Evolutionary conservation across 2,329 filamentous ascomycete species (phyloP).

Genomic region (Trichoderma aggressivum): DNA sequence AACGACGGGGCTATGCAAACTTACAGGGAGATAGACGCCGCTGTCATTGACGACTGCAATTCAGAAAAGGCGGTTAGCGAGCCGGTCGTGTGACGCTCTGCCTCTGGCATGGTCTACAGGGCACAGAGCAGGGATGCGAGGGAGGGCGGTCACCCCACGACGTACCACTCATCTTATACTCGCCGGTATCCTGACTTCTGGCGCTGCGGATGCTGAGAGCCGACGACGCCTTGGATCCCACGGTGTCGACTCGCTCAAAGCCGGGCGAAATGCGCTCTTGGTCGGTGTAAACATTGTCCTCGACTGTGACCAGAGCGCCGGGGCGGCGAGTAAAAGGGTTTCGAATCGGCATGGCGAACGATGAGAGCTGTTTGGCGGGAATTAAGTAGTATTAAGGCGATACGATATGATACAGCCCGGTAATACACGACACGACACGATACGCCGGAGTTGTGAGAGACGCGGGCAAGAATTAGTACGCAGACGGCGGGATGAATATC

Average conservation of each 20-base stretch:
- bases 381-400: background rate
- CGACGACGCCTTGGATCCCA: constrained; percentile 60
- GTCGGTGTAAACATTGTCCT: constrained; percentile 52
- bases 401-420: background rate
- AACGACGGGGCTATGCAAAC: constrained; percentile 25
- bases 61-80: constrained; percentile 24
- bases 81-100: constrained; percentile 26
- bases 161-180: constrained; percentile 80
- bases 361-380: background rate
- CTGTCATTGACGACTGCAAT: constrained; percentile 86
- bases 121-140: constrained; percentile 20
- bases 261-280: constrained; percentile 35
- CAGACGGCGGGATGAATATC: background rate
- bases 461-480: background rate
- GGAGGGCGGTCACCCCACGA: constrained; percentile 20
- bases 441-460: background rate
- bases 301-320: constrained; percentile 42
- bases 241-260: constrained; percentile 61
- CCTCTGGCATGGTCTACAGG: background rate
- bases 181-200: constrained; percentile 61
- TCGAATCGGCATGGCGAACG: constrained; percentile 60
- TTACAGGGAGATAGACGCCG: constrained; percentile 88
- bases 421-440: background rate
- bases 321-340: constrained; percentile 67
- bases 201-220: constrained; percentile 60